Base-by-base conservation (phyloP, 208 protist species). In the Angomonas desouzai region DNA sequence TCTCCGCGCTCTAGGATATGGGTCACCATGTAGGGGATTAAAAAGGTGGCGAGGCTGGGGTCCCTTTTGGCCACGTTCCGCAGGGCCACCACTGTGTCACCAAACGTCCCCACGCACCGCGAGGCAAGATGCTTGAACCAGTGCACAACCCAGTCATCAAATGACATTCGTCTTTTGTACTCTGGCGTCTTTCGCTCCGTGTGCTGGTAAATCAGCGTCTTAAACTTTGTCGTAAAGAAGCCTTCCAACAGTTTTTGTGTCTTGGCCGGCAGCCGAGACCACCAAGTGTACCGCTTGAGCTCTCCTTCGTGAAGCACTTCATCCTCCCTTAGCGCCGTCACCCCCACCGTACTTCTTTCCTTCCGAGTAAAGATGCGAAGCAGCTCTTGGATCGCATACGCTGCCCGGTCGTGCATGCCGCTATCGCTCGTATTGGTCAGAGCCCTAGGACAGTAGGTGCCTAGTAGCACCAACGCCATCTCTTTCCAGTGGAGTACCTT, bases 41-140 rank as follows among this genome's bases (percentile, higher is more conserved):
- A 64, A 65, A 79, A 93, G 22, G 60, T 62, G 18, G 91, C 76
- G 29, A 96, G 64, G 2, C 55, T 43, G 10, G 68, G 57, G 59
- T 91, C 83, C 28, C 81, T 74, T 58, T 92, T 91, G n/a, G 86
- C 87, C 25, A 94, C 84, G 73, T 94, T 94, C 29, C 86, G 85
- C 25, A 96, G 64, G n/a, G 84, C 62, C 40, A 48, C 62, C 29
- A 93, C 73, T 65, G 91, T 85, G 18, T 80, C 66, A 1, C 73
- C 82, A 62, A 92, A 88, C 33, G 74, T 66, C 4, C 79, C 78
- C 33, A 60, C 64, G 55, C 82, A 87, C 10, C 72, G 76, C 33
- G 36, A 43, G 23, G 74, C 34, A 0, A 96, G 72, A 47, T 86
- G 77, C 56, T 79, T 76, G 70, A 92, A 96, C 53, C 86, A 89